Conservation (phyloP, 192 early-diverging fungal species). For the Glomus cerebriforme region DNA sequence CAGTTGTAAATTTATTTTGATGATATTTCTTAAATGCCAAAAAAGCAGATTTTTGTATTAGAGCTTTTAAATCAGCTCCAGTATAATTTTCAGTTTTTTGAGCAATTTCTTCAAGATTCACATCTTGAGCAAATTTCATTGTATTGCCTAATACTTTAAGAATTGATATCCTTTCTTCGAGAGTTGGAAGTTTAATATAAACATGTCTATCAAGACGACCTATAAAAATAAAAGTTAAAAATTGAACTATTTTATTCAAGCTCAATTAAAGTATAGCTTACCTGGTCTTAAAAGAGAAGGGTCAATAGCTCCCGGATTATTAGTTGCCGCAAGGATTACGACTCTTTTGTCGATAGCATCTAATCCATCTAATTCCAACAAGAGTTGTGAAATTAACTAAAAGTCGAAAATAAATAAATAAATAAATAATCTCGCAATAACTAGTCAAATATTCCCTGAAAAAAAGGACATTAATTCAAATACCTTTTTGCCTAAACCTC, state of each 20-base stretch:
- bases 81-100: constrained; percentile 55
- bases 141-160: constrained; percentile 52
- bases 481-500: constrained; percentile 72
- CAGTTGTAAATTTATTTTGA: neutral
- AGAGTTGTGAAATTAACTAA: constrained; percentile 72
- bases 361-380: constrained; percentile 77
- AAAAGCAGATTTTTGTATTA: constrained; percentile 60
- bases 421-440: neutral
- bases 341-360: constrained; percentile 54
- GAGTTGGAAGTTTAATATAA: constrained; percentile 65
- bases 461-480: neutral
- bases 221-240: constrained; percentile 20
- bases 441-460: neutral
- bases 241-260: neutral
- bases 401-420: too few relatives aligned
- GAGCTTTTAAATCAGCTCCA: constrained; percentile 68
- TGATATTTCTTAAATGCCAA: constrained; percentile 46
- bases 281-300: constrained; percentile 77
- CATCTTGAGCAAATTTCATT: constrained; percentile 25
- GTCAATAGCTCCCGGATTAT: constrained; percentile 76
- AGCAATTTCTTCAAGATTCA: constrained; percentile 49
- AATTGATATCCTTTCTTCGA: constrained; percentile 63
- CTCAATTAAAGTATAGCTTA: constrained; percentile 13
- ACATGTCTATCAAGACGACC: constrained; percentile 81
- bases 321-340: constrained; percentile 86